Conservation (phyloP, 2,329 filamentous ascomycete species). For the Grosmannia huntii region DNA sequence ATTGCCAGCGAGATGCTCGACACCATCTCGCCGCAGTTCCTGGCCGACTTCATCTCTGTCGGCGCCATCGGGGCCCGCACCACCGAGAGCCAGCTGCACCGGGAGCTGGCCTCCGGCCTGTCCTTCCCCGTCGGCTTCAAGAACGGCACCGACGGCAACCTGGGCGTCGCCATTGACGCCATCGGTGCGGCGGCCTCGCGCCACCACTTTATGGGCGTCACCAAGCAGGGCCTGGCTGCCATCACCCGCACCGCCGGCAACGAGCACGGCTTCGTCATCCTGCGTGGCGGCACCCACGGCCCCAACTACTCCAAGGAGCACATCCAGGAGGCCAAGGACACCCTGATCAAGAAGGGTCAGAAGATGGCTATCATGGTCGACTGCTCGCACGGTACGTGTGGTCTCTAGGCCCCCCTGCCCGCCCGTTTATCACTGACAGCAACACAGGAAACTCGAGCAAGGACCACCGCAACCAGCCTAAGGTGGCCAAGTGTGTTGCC, state of each 20-base stretch:
- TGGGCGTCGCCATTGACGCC: constrained; percentile 87
- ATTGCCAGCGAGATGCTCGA: constrained; percentile 98
- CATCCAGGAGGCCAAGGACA: constrained; percentile 65
- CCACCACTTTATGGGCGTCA: constrained; percentile 98
- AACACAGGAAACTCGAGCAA: constrained; percentile 81
- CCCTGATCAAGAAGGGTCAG: constrained; percentile 68
- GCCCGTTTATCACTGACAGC: neutral
- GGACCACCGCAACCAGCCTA: constrained; percentile 93
- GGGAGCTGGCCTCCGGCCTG: constrained; percentile 86
- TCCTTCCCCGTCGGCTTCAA: constrained; percentile 99
- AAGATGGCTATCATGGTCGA: constrained; percentile 93
- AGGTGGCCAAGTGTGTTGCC: constrained; percentile 69
- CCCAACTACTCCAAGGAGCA: constrained; percentile 87
- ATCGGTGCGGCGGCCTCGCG: constrained; percentile 75
- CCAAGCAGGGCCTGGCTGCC: constrained; percentile 89
- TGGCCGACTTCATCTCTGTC: constrained; percentile 88
- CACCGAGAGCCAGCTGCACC: constrained; percentile 91
- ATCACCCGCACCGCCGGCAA: constrained; percentile 91
- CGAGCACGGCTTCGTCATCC: constrained; percentile 93
- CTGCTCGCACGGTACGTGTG: constrained; percentile 73
- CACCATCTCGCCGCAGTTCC: constrained; percentile 95
- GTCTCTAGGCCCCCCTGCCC: neutral
- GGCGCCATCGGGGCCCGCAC: constrained; percentile 93
- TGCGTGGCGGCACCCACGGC: constrained; percentile 80
- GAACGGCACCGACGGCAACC: constrained; percentile 91